Evolutionary conservation across 129 eudicot species (phyloP), one percentile per base, ranked within the genome.

Genomic region (Chrysanthemum makinoi): DNA sequence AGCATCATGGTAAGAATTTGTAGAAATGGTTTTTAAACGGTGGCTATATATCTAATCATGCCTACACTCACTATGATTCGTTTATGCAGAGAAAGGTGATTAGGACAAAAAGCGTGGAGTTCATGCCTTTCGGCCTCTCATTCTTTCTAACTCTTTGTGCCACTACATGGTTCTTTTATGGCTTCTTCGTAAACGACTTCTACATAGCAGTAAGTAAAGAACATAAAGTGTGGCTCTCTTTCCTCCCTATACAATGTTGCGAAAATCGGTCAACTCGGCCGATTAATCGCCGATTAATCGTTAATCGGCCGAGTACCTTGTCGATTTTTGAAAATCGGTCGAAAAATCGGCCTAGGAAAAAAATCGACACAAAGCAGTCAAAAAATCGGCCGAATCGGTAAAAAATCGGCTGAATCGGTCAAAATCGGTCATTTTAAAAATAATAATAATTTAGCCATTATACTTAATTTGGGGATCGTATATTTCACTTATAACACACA

Each of bases 141-240:
- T 78, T 86, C 54, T 83, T 65, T 44, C 93, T 89, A 64, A 86
- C 90, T 11, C 66, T 89, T 30, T 80, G 83, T 35, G 96, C 96
- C 22, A 77, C 79, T 3, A 70, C 82, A 52, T 90, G 96, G 96
- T 90, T 90, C 85, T 90, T 87, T 75, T 90, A 87, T 39, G 96
- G 96, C 47, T 75, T 85, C 69, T 81, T 90, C 60, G 66, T 73
- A 14, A 67, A 77, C 15, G 96, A 90, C 65, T 85, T 20, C 67
- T 90, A 54, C 52, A 80, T 90, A 12, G 91, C 95, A 0, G 96
- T 87, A 72, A 82, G 91, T 79, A 17, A 35, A 20, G 10, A 18
- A 28, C 8, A 6, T 51, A 13, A 18, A 26, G 66, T 24, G 14
- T 20, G 62, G 0, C 10, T 12, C 18, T 1, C 43, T 65, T 15